Base-by-base conservation (phyloP, 1,284 basidiomycete species). In the Moesziomyces globuligerus region DNA sequence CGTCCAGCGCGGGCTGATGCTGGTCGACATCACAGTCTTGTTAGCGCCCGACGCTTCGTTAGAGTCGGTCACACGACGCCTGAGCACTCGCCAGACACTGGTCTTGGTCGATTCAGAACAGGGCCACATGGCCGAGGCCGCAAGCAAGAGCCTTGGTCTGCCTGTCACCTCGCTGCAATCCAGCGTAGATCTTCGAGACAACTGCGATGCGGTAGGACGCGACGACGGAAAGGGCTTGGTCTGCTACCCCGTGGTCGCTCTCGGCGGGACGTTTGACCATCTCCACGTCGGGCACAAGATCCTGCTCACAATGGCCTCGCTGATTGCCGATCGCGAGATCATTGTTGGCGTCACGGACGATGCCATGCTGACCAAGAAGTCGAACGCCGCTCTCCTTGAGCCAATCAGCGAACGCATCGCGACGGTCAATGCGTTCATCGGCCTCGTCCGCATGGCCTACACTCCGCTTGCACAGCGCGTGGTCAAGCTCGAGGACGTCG, bases 201-300 rank as follows among this genome's bases (percentile, higher is more conserved):
- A 25, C 11, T 25, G 20, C 37, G 48, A 45, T 4, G 18, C 47
- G 1, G 50, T 60, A 17, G 68, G 56, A 17, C 41, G 50, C 21
- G 68, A 65, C 34, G 68, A 71, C 34, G 57, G 53, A 20, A 61
- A 60, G 36, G 68, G 57, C 3, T 21, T 66, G 10, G 45, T 15
- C 17, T 41, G 39, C 42, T 72, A 67, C 29, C 60, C 51, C 10
- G 72, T 68, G 8, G 72, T 69, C 3, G 85, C 86, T 78, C 71
- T 90, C 9, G 90, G 90, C 24, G 90, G 90, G 10, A 98, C 95
- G 0, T 98, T 98, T 82, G 95, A 99, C 83, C 96, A 98, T 81
- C 87, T 99, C 17, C 95, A 99, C 81, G 89, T 93, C 1, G 95
- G 95, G 0, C 95, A 99, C 86, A 98, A 98, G 85, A 94, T 98